phyloP scores from a whole-genome alignment of 495 filamentous ascomycete genomes.

The Tetracladium setigerum region DNA sequence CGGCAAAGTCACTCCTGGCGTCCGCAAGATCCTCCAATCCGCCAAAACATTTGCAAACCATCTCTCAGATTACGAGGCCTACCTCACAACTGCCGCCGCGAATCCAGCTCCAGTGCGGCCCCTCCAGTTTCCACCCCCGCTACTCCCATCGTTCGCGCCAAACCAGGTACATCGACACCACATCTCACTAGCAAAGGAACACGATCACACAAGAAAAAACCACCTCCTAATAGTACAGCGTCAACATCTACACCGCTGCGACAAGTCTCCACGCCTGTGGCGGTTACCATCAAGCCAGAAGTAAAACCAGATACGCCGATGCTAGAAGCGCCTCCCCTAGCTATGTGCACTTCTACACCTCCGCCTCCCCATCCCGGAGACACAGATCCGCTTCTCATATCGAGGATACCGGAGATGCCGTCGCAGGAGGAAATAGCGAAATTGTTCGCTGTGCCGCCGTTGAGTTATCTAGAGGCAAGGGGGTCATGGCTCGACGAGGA shows the following conservation, averaged over 20 bases:
- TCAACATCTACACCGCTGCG: constrained; percentile 19
- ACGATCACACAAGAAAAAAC: constrained; percentile 25
- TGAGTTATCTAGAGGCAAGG: constrained; percentile 75
- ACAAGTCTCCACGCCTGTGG: constrained; percentile 16
- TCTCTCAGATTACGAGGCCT: constrained; percentile 79
- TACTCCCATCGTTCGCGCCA: constrained; percentile 5
- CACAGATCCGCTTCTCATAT: constrained; percentile 54
- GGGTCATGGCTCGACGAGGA: constrained; percentile 41
- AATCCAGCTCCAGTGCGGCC: constrained; percentile 17
- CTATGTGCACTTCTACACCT: constrained; percentile 11
- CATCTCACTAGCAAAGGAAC: constrained; percentile 13
- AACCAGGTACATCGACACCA: background rate
- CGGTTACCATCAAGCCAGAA: constrained; percentile 19
- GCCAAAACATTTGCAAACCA: constrained; percentile 92
- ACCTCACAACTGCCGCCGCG: constrained; percentile 36
- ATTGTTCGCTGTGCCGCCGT: constrained; percentile 60
- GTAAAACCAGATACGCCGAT: constrained; percentile 10
- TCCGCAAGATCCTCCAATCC: constrained; percentile 83
- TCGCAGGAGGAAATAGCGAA: constrained; percentile 59
- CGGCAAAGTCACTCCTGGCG: constrained; percentile 64
- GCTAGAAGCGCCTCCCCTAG: constrained; percentile 13
- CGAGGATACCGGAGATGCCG: constrained; percentile 55
- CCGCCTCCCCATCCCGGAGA: constrained; percentile 40
- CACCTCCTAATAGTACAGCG: constrained; percentile 21
- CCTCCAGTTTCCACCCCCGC: constrained; percentile 10